Evolutionary conservation across 495 filamentous ascomycete species (phyloP).

Genomic region (Hypoxylon intermedium): DNA sequence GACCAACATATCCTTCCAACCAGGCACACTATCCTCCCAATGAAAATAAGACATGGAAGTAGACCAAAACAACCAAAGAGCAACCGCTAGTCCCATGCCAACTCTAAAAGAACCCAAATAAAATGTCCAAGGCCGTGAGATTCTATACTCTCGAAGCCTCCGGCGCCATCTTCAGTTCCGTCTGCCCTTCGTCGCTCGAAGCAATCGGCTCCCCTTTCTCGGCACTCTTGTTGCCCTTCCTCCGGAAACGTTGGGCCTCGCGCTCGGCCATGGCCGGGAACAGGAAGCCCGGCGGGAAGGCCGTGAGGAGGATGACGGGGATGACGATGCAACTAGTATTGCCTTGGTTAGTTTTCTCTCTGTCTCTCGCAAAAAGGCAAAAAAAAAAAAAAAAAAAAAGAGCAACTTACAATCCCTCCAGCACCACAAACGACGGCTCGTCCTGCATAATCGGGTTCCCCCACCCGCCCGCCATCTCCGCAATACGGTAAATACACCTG

Average conservation of each 20-base stretch:
- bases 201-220: neutral
- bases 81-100: slow-evolving; percentile 3
- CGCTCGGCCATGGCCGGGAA: slow-evolving; percentile 51
- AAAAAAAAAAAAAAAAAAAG: slow-evolving; percentile 3
- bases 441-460: slow-evolving; percentile 71
- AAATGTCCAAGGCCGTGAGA: neutral
- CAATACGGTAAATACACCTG: slow-evolving; percentile 72
- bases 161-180: slow-evolving; percentile 12
- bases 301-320: slow-evolving; percentile 43
- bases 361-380: slow-evolving; percentile 3
- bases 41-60: neutral
- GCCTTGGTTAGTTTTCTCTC: no score
- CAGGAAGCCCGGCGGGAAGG: slow-evolving; percentile 47
- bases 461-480: slow-evolving; percentile 74
- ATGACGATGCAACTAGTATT: slow-evolving; percentile 50
- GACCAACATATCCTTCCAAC: neutral
- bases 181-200: slow-evolving; percentile 15
- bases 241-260: slow-evolving; percentile 30
- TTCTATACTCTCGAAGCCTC: slow-evolving; percentile 14
- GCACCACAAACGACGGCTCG: slow-evolving; percentile 66
- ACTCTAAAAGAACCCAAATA: neutral
- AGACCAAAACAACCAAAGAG: neutral
- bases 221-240: neutral
- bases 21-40: neutral
- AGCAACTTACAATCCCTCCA: slow-evolving; percentile 59